Evolutionary conservation across 2,329 filamentous ascomycete species (phyloP).

Genomic region (Sporothrix schenckii): DNA sequence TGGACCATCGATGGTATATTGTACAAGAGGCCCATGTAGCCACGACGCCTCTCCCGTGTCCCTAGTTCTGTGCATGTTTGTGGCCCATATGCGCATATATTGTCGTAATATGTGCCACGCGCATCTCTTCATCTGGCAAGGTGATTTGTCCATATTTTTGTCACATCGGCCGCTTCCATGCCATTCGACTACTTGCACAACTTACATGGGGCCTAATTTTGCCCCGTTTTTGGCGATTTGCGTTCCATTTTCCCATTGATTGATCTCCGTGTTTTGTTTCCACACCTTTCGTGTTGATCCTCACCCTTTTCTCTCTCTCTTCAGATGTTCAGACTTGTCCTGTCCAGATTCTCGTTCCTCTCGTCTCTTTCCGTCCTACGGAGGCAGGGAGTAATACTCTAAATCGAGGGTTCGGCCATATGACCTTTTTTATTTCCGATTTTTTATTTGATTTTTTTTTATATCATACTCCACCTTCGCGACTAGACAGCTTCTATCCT

Average conservation of each 20-base stretch:
- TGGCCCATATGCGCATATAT: constrained; percentile 6
- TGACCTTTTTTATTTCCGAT: neutral
- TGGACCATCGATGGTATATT: neutral
- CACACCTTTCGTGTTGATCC: constrained; percentile 18
- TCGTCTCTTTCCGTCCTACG: neutral
- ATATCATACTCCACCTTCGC: neutral
- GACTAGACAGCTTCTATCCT: neutral
- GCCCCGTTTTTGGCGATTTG: constrained; percentile 17
- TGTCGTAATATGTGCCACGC: constrained; percentile 14
- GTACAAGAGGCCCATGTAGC: neutral
- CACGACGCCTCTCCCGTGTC: neutral
- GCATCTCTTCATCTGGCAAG: constrained; percentile 9
- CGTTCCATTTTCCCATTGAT: constrained; percentile 31
- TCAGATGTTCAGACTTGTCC: neutral
- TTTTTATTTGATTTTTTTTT: neutral
- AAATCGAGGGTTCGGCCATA: constrained; percentile 11
- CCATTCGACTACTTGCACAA: constrained; percentile 1
- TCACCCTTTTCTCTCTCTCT: neutral
- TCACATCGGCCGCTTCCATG: neutral
- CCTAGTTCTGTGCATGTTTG: neutral
- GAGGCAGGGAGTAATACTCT: neutral
- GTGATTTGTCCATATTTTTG: neutral
- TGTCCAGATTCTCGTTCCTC: neutral
- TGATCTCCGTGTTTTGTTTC: constrained; percentile 29
- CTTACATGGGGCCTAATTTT: constrained; percentile 18